Conservation (phyloP, 2,329 filamentous ascomycete species). For the Phaeosphaeria sp. region DNA sequence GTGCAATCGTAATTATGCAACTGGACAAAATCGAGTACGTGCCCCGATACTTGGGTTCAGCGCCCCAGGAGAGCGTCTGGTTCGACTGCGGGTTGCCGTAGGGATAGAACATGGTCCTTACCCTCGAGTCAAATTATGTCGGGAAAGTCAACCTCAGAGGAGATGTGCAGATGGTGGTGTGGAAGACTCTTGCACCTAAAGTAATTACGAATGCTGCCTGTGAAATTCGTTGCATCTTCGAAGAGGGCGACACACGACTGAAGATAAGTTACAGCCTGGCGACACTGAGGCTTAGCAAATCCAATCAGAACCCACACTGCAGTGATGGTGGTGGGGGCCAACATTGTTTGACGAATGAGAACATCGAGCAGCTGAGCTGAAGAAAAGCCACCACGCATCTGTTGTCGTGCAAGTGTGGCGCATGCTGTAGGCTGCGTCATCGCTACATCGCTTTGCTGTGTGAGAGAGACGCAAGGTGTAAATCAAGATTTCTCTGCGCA, state of each 20-base stretch:
- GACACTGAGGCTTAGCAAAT: neutral
- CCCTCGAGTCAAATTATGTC: neutral
- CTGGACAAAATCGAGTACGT: slow-evolving; percentile 13
- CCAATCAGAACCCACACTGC: neutral
- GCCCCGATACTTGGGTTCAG: slow-evolving; percentile 11
- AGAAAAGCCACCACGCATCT: neutral
- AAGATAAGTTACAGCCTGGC: neutral
- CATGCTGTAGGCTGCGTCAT: neutral
- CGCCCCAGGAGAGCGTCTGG: slow-evolving; percentile 5
- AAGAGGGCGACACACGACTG: too few relatives aligned
- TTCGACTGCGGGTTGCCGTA: neutral
- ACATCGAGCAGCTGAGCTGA: neutral
- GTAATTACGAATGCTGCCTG: too few relatives aligned
- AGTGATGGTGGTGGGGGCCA: neutral
- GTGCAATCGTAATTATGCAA: slow-evolving; percentile 14
- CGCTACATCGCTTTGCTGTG: neutral
- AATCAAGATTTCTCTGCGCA: neutral
- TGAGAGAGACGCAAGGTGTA: neutral
- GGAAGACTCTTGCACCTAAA: neutral
- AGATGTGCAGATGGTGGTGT: neutral
- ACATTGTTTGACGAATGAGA: neutral
- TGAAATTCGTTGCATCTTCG: too few relatives aligned
- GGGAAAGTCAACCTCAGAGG: too few relatives aligned
- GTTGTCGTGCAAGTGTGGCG: neutral
- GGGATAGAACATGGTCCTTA: neutral